Conservation (phyloP, 139 green algal species). For the Chlorella sorokiniana region DNA sequence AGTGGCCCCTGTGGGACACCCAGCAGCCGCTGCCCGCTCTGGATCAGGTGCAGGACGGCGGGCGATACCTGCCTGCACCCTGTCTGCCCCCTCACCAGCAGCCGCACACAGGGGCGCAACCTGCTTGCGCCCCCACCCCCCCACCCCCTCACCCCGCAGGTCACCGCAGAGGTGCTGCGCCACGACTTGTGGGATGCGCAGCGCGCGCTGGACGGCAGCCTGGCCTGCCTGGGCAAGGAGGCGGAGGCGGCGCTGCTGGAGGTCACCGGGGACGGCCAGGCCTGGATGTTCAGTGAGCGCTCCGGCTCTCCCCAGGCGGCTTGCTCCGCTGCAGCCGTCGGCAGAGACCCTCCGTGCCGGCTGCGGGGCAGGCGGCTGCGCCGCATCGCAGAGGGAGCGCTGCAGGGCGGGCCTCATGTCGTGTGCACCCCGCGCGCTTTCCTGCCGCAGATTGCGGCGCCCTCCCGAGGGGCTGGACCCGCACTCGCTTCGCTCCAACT, state of each 20-base stretch:
- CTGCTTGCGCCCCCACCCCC: no score
- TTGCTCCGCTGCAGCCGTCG: no score
- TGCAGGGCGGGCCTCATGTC: no score
- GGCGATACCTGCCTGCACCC: background rate
- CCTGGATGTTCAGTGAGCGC: background rate
- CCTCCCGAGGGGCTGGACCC: slow-evolving; percentile 65
- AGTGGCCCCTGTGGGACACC: background rate
- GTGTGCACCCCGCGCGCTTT: no score
- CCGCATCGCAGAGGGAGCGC: no score
- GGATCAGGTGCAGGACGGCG: no score
- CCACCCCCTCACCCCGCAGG: background rate
- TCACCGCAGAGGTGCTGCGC: background rate
- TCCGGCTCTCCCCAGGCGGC: no score
- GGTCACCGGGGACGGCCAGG: background rate
- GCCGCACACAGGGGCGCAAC: no score
- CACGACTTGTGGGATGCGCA: background rate
- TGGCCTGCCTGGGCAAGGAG: background rate
- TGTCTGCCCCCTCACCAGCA: no score
- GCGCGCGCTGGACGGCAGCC: background rate
- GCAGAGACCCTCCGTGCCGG: background rate
- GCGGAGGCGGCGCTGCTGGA: background rate
- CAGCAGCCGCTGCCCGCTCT: background rate
- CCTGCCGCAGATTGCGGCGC: slow-evolving; percentile 39
- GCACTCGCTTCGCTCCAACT: slow-evolving; percentile 54
- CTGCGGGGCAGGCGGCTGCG: no score